Evolutionary conservation across 208 protist species (phyloP).

Genomic region (Naegleria lovaniensis): DNA sequence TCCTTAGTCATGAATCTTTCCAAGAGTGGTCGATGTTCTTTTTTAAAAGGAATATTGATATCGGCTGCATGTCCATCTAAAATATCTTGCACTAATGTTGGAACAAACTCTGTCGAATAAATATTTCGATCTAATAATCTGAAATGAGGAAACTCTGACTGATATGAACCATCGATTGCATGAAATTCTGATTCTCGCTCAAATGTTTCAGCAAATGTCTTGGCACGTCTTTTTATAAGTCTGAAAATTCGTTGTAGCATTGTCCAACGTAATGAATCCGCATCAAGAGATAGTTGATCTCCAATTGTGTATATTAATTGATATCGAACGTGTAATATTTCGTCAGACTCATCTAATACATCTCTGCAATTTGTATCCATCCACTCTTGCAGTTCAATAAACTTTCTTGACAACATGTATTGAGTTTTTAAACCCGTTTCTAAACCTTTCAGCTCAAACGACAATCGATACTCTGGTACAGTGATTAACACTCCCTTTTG

Average conservation of each 20-base stretch:
- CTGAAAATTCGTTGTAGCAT: background rate
- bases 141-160: background rate
- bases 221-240: background rate
- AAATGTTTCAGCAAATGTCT: background rate
- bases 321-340: background rate
- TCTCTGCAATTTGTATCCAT: background rate
- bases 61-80: background rate
- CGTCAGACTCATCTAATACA: background rate
- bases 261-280: background rate
- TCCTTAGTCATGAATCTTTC: background rate
- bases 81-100: background rate
- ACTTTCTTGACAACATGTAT: background rate
- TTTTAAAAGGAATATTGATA: background rate
- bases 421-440: background rate
- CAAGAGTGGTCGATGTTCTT: background rate
- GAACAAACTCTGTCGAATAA: background rate
- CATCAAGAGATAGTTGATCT: background rate
- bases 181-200: background rate
- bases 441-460: background rate
- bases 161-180: background rate
- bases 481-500: background rate
- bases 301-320: background rate
- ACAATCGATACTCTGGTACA: background rate
- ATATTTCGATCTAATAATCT: background rate
- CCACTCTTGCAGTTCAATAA: background rate